Conservation (phyloP, 306 rosid species). For the Medicago arabica region DNA sequence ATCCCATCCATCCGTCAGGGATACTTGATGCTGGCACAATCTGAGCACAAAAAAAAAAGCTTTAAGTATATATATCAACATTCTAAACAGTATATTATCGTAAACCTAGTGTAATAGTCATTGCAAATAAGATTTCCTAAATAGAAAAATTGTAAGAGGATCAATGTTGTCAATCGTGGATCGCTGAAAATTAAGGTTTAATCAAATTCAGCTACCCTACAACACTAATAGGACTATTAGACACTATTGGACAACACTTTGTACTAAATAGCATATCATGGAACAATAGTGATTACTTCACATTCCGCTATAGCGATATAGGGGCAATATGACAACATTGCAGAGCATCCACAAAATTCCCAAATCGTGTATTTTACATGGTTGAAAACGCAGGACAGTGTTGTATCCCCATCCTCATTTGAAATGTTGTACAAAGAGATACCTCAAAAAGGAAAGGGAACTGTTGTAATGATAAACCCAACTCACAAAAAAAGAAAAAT, state of each 20-base stretch:
- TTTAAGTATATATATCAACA: background rate
- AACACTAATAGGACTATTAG: background rate
- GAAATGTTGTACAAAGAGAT: background rate
- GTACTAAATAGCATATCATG: background rate
- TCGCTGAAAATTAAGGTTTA: background rate
- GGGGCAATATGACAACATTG: background rate
- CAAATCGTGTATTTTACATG: background rate
- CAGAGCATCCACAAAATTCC: background rate
- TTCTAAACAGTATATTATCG: conserved; percentile 6
- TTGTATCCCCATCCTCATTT: background rate
- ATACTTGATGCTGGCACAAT: conserved; percentile 79
- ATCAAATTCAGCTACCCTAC: background rate
- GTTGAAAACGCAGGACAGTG: background rate
- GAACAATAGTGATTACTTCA: too few species aligned
- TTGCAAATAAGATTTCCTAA: background rate
- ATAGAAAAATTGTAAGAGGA: background rate
- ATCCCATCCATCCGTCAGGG: conserved; percentile 98
- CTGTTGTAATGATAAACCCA: background rate
- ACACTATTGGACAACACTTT: background rate
- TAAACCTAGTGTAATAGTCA: background rate
- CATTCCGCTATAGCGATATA: too few species aligned
- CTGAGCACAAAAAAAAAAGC: conserved; percentile 51
- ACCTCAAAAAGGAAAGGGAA: background rate
- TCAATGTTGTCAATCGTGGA: background rate
- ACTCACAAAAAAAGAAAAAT: conserved; percentile 11